phyloP scores from a whole-genome alignment of 257 asterid genomes.

The Cinchona pubescens region DNA sequence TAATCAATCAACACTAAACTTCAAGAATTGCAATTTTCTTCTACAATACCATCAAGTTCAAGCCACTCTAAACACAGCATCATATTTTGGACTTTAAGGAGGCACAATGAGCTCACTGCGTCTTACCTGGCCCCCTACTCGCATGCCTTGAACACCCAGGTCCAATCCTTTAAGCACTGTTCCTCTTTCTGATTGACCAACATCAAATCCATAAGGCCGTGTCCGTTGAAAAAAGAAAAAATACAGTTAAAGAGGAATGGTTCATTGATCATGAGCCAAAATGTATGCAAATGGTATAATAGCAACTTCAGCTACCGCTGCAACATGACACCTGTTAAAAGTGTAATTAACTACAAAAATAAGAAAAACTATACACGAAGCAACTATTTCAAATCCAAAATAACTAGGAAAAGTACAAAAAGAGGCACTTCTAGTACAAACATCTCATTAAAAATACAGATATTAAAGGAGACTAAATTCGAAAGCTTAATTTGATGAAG shows the following conservation, averaged over 20 bases:
- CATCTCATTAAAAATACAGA: background rate
- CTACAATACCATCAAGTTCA: background rate
- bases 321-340: background rate
- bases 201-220: slow-evolving; percentile 96
- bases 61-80: background rate
- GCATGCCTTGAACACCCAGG: slow-evolving; percentile 93
- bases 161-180: slow-evolving; percentile 86
- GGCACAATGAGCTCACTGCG: slow-evolving; percentile 8
- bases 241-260: slow-evolving; percentile 8
- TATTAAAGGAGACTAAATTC: background rate
- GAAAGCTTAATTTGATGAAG: too few relatives aligned
- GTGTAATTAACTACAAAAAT: background rate
- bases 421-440: background rate
- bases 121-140: slow-evolving; percentile 94
- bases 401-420: background rate
- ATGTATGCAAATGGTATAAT: background rate
- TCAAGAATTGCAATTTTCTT: background rate
- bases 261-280: background rate
- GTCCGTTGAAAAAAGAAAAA: slow-evolving; percentile 15
- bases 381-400: background rate
- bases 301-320: background rate
- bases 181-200: slow-evolving; percentile 87
- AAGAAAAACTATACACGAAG: background rate
- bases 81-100: background rate
- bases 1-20: background rate